Evolutionary conservation across 2,329 filamentous ascomycete species (phyloP).

Genomic region (Fusarium sp.): DNA sequence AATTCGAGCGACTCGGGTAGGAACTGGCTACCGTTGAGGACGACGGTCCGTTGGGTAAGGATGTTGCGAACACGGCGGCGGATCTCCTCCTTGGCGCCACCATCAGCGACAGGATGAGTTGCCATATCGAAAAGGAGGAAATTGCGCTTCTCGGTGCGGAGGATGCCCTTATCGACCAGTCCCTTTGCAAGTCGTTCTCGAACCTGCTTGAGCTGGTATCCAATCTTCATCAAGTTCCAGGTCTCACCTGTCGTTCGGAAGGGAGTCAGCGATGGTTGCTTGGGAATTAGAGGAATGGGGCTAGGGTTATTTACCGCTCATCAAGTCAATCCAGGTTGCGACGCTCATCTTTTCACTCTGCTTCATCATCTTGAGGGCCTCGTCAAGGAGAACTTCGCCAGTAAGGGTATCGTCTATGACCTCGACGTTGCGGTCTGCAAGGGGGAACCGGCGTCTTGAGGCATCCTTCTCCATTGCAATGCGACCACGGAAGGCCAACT

Average conservation of each 20-base stretch:
- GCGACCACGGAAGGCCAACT: slow-evolving; percentile 93
- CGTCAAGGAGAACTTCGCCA: slow-evolving; percentile 95
- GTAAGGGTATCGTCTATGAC: slow-evolving; percentile 97
- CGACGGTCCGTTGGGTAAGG: slow-evolving; percentile 92
- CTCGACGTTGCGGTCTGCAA: slow-evolving; percentile 94
- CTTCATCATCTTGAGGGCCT: slow-evolving; percentile 99
- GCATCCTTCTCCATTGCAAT: slow-evolving; percentile 99
- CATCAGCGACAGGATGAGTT: slow-evolving; percentile 95
- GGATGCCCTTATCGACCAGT: slow-evolving; percentile 97
- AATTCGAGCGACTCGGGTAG: slow-evolving; percentile 95
- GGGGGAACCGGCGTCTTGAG: slow-evolving; percentile 88
- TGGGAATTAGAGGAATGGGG: slow-evolving; percentile 20
- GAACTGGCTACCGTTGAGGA: slow-evolving; percentile 87
- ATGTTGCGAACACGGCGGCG: slow-evolving; percentile 91
- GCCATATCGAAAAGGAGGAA: slow-evolving; percentile 99
- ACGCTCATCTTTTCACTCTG: slow-evolving; percentile 99
- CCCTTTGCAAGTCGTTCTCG: slow-evolving; percentile 97
- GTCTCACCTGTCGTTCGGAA: slow-evolving; percentile 79
- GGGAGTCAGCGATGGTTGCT: slow-evolving; percentile 32
- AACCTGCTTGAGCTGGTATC: slow-evolving; percentile 99
- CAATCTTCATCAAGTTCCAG: slow-evolving; percentile 99
- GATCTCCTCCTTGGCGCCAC: slow-evolving; percentile 97
- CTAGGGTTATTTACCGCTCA: slow-evolving; percentile 79
- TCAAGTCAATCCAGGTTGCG: slow-evolving; percentile 97
- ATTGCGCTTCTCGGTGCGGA: slow-evolving; percentile 98